Percentiles rank a stretch among this genome's conserved stretches.
These are phyloP conservation scores for Mucor indicus DNA, from an alignment of 371 early-diverging fungal species.

Conservation along the genomic window DNA sequence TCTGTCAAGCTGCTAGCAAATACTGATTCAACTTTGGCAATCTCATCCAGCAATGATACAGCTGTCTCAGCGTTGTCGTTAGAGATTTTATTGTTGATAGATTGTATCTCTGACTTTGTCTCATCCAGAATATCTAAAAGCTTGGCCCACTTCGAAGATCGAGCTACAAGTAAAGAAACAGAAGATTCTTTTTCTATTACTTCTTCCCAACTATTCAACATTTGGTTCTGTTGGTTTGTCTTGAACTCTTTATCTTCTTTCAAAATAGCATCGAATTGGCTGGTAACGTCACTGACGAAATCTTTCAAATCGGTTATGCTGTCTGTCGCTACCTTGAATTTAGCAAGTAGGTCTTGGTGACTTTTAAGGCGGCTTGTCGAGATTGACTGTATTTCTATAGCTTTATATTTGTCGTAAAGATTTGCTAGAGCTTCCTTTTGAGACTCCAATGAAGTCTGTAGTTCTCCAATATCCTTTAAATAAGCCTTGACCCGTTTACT, in stretches of 20 bases:
- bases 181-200: background rate
- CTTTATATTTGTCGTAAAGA: conserved; percentile 2
- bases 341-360: conserved; percentile 9
- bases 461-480: conserved; percentile 3
- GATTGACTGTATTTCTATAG: background rate
- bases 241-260: background rate
- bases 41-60: no score
- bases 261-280: conserved; percentile 12
- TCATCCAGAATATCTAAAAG: conserved; percentile 1
- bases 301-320: conserved; percentile 17
- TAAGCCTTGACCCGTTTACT: conserved; percentile 18
- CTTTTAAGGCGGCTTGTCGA: conserved; percentile 1
- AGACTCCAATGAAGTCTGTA: conserved; percentile 3
- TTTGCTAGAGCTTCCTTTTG: background rate
- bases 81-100: no score
- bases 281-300: conserved; percentile 6
- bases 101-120: no score
- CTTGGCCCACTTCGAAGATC: conserved; percentile 15
- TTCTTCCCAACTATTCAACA: conserved; percentile 7
- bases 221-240: background rate
- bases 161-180: conserved; percentile 9
- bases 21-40: no score
- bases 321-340: conserved; percentile 11
- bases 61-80: no score
- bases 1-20: no score